Base-by-base conservation (phyloP, 2,329 filamentous ascomycete genomes). In the Alternaria brassicicola region DNA sequence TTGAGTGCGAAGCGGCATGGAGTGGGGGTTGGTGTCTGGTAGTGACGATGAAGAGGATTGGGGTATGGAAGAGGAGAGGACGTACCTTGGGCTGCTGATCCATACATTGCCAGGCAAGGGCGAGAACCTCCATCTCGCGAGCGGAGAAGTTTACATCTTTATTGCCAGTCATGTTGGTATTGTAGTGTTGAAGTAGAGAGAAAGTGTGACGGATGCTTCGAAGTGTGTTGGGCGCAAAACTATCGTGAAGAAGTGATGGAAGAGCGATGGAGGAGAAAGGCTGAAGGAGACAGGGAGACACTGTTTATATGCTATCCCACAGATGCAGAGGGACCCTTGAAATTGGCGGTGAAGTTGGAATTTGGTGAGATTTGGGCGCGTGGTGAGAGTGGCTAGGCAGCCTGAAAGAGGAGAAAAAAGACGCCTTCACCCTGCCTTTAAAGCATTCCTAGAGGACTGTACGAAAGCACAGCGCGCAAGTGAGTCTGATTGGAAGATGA, bases 61-160 rank as follows among this genome's bases (percentile, higher is more conserved):
- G 25, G 39, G 43, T 35, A 3, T n/a, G 43, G 28, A 23, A 8
- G 23, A 43, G 19, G 19, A 9, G 8, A 46, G 42, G 6, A 57
- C 51, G 28, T 63, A 74, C 75, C 65, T 75, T 77, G 21, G 73
- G 74, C 33, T 73, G 63, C 0, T 15, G 42, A 2, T 74, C 71
- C 59, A 77, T 66, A 54, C 75, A 77, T 31, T 76, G 72, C 75
- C 74, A 76, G 1, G 73, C 70, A 0, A 75, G 48, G 0, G 72
- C 73, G 9, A 76, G 67, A 9, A 70, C 65, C 49, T 76, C 64
- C 59, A 66, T 72, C 52, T 76, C 73, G 13, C 71, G 65, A 12
- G 69, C 2, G 0, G 67, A 56, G 36, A 76, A 64, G 12, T 21
- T 51, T 42, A 63, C 41, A 0, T 51, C 33, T 3, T 60, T 61